Percentiles rank a stretch among this genome's conserved stretches.
phyloP scores from a whole-genome alignment of 495 filamentous ascomycete genomes.

The Neurospora cerealis region DNA sequence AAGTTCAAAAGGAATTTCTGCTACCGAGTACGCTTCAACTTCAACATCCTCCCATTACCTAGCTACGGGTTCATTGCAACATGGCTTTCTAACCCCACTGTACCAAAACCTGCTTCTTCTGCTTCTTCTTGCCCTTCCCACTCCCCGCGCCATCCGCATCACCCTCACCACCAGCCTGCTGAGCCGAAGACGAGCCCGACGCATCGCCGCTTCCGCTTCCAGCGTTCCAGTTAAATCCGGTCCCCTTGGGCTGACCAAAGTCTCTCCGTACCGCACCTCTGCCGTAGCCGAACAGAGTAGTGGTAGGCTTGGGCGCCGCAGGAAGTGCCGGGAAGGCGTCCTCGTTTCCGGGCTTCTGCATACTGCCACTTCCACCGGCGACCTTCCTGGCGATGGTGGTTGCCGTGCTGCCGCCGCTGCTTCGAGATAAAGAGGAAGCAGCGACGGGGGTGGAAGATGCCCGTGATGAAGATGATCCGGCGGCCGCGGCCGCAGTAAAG shows the following conservation, averaged over 20 bases:
- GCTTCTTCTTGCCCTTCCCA: slow-evolving; percentile 56
- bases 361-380: neutral
- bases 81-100: slow-evolving; percentile 35
- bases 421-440: neutral
- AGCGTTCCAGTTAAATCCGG: slow-evolving; percentile 29
- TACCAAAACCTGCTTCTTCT: slow-evolving; percentile 71
- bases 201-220: slow-evolving; percentile 8
- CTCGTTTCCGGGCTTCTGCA: slow-evolving; percentile 12
- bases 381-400: slow-evolving; percentile 1
- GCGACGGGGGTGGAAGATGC: neutral
- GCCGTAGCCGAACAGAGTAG: slow-evolving; percentile 70
- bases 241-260: slow-evolving; percentile 31
- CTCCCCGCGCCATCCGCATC: slow-evolving; percentile 19
- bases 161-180: slow-evolving; percentile 1
- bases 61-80: too few species aligned
- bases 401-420: slow-evolving; percentile 13
- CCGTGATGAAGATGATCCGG: neutral
- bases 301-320: slow-evolving; percentile 64
- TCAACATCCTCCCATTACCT: neutral
- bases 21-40: neutral
- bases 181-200: neutral
- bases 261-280: slow-evolving; percentile 62
- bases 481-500: slow-evolving; percentile 17
- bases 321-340: slow-evolving; percentile 80
- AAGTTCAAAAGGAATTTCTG: too few species aligned